Evolutionary conservation across 192 early-diverging fungal genomes (phyloP), one percentile per base, ranked within the genome.

Genomic region (Linnemannia exigua): DNA sequence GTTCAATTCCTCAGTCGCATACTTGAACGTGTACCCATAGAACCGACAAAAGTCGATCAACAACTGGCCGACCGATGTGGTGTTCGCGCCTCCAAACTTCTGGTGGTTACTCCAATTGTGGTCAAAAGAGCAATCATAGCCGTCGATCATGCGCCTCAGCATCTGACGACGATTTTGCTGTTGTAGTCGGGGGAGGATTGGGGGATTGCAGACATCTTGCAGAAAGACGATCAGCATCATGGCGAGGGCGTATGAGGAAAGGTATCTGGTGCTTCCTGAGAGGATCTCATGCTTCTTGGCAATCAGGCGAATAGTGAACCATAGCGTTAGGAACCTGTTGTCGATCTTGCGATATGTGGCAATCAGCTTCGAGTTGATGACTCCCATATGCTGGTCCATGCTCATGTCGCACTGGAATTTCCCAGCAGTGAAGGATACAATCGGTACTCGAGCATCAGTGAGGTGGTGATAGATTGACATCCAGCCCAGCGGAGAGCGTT

Each of bases 171-270:
- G 11, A 2, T 4, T 12, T 25, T 77, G 76, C 9, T 50, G 67
- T 17, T 78, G 76, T 25, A 78, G 28, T 3, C 35, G 33, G 6
- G 76, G 76, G 7, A 78, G 67, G 35, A 78, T 46, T 15, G 58
- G 25, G 11, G 76, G 76, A 2, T 11, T 15, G 14, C 11, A 22
- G 20, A n/a, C 19, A 8, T 41, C 35, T 20, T 78, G 76, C 6
- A 78, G 48, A 35, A 35, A 78, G 50, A 31, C 48, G 36, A 78
- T 78, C 12, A 78, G 19, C 76, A 78, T 78, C 50, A 78, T 19
- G 22, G 61, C 35, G 7, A 78, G 37, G 22, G 76, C 68, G 25
- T 78, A 70, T 0, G 76, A 78, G 11, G 44, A 50, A 3, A 78
- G 50, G 22, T 52, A 69, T 20, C 67, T 46, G 0, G 31, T 51